phyloP scores from a whole-genome alignment of 164 flowering plant species.

The Aristolochia californica region DNA sequence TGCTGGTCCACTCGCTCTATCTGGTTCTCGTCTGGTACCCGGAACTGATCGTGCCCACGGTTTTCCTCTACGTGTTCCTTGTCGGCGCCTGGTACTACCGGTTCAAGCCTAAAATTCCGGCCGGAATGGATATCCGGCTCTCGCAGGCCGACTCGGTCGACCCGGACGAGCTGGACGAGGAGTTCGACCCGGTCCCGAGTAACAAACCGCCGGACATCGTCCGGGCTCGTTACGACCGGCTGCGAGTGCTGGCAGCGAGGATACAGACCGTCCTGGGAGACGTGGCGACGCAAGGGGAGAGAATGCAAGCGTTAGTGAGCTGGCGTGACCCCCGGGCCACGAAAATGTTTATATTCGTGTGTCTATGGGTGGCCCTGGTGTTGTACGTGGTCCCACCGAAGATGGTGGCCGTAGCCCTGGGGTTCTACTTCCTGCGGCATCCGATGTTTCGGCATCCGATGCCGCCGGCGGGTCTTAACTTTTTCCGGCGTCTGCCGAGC shows the following conservation, averaged over 20 bases:
- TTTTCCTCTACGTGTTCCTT: slow-evolving; percentile 56
- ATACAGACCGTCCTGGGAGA: slow-evolving; percentile 89
- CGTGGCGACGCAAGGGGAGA: slow-evolving; percentile 87
- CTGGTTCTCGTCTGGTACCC: slow-evolving; percentile 97
- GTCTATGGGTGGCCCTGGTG: slow-evolving; percentile 45
- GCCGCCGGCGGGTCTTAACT: slow-evolving; percentile 86
- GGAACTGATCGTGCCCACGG: slow-evolving; percentile 86
- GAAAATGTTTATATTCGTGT: slow-evolving; percentile 62
- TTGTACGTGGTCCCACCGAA: slow-evolving; percentile 78
- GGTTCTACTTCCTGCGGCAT: slow-evolving; percentile 83
- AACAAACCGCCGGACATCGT: slow-evolving; percentile 56
- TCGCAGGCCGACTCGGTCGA: slow-evolving; percentile 75
- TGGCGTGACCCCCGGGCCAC: slow-evolving; percentile 99
- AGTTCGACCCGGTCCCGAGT: slow-evolving; percentile 73
- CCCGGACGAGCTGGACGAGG: slow-evolving; percentile 90
- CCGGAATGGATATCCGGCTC: slow-evolving; percentile 73
- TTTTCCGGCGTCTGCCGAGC: slow-evolving; percentile 87
- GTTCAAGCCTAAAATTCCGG: slow-evolving; percentile 71
- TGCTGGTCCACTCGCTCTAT: slow-evolving; percentile 68
- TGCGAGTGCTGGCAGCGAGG: slow-evolving; percentile 65
- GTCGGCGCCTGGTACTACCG: slow-evolving; percentile 90
- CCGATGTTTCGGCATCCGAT: slow-evolving; percentile 94
- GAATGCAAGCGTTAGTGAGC: slow-evolving; percentile 84
- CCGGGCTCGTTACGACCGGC: slow-evolving; percentile 64
- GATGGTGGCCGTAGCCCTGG: slow-evolving; percentile 95